Evolutionary conservation across 2,329 filamentous ascomycete species (phyloP), one percentile per base, ranked within the genome.

Genomic region (Metarhizium anisopliae): DNA sequence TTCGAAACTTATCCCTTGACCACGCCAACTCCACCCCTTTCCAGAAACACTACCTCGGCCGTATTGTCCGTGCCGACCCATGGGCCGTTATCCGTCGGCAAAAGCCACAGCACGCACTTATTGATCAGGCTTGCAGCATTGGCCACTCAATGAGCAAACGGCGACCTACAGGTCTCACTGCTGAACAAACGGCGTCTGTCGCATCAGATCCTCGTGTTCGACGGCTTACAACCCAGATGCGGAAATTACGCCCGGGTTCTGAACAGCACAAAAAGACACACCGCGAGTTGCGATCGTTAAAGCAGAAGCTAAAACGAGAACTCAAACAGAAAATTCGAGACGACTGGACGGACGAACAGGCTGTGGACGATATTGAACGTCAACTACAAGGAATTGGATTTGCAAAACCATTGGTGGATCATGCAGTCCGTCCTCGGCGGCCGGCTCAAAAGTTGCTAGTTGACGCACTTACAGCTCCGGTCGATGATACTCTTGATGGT

Each of bases 381-480:
- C 55, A 65, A 55, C 54, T 65, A 14, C 52, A 58, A 53, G 56
- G 62, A 3, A 25, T 54, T 30, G 45, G 20, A 13, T 64, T 66
- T 51, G 32, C 59, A 16, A 43, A 61, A 47, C 54, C 42, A 52
- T 11, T 42, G 4, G n/a, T 47, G 25, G 50, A 43, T 38, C 18
- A 29, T 18, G 18, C 50, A 42, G 56, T n/a, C 10, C 2, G 18
- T 32, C 52, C 52, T 55, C 35, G 55, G 40, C 40, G 52, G n/a
- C 61, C 51, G 25, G 59, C 55, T 47, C 45, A 63, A 51, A 61
- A 57, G 50, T 53, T 57, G 25, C 51, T 63, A 14, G 40, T 62
- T 30, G 49, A 53, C 50, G 55, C 54, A 25, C 55, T 63, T 6
- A 59, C 45, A 47, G 18, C 4, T 47, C 43, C 11, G 2, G 43